phyloP scores from a whole-genome alignment of 192 early-diverging fungal genomes.

The Linderina pennispora region DNA sequence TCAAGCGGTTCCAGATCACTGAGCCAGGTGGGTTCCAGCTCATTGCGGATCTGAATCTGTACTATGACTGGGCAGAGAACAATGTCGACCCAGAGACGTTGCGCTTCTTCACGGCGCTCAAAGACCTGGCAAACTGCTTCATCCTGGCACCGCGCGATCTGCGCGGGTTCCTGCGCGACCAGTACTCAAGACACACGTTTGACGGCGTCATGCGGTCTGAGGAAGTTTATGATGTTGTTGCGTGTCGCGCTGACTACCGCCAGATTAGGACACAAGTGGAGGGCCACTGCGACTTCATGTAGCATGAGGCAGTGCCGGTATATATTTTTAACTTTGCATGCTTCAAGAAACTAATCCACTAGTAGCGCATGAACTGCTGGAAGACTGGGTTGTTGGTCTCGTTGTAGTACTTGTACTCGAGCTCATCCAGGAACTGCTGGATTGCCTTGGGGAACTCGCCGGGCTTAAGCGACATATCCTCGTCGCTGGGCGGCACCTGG shows the following conservation, averaged over 20 bases:
- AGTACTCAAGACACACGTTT: slow-evolving; percentile 38
- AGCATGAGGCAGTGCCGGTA: neutral
- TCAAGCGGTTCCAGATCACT: slow-evolving; percentile 74
- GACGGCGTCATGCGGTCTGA: slow-evolving; percentile 47
- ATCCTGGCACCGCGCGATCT: slow-evolving; percentile 44
- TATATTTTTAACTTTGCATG: neutral
- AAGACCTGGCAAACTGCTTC: slow-evolving; percentile 47
- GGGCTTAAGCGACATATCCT: slow-evolving; percentile 6
- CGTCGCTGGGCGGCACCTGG: slow-evolving; percentile 71
- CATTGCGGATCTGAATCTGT: slow-evolving; percentile 53
- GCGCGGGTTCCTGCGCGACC: slow-evolving; percentile 35
- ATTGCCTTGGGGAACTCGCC: slow-evolving; percentile 48
- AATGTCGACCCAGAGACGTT: slow-evolving; percentile 30
- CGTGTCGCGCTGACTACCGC: slow-evolving; percentile 43
- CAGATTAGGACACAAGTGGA: slow-evolving; percentile 41
- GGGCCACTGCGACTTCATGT: slow-evolving; percentile 50
- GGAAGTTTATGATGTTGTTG: slow-evolving; percentile 47
- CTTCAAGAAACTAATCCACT: neutral
- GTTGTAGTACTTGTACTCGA: slow-evolving; percentile 84
- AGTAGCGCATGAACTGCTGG: slow-evolving; percentile 67
- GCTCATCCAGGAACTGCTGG: slow-evolving; percentile 68
- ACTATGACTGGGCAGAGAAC: slow-evolving; percentile 38
- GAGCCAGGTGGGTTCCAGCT: slow-evolving; percentile 86
- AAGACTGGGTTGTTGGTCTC: slow-evolving; percentile 90
- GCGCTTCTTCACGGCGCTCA: slow-evolving; percentile 41